Percentiles rank a stretch among this genome's conserved stretches.
Conservation (phyloP, 176 grass and related monocot genomes). For the Dactylis glomerata region DNA sequence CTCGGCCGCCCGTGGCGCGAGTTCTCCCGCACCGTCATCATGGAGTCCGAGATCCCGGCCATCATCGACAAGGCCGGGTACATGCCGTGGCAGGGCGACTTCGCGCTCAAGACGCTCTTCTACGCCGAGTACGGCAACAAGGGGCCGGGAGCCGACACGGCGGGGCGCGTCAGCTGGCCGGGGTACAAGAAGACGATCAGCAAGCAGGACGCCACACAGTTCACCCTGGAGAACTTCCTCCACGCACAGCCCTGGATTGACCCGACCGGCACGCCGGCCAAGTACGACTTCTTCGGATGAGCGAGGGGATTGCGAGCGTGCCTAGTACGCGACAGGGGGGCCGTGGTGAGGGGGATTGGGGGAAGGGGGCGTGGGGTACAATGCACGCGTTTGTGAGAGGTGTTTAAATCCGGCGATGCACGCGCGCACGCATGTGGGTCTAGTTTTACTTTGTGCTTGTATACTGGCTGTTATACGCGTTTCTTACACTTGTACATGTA, state of each 20-base stretch:
- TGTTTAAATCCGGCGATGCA: not conserved
- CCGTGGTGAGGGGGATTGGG: not conserved
- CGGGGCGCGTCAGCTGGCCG: conserved; percentile 49
- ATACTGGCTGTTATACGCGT: conserved; percentile 16
- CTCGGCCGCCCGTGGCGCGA: conserved; percentile 77
- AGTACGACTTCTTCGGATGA: conserved; percentile 65
- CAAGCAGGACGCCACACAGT: conserved; percentile 43
- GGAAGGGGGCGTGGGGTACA: not conserved
- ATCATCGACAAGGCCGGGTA: conserved; percentile 71
- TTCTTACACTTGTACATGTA: conserved; percentile 35
- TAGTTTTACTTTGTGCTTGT: conserved; percentile 31
- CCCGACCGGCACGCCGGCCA: conserved; percentile 56
- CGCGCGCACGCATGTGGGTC: not conserved
- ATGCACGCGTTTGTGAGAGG: not conserved
- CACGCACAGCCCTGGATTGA: conserved; percentile 63
- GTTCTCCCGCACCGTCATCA: conserved; percentile 64
- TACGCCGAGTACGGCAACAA: conserved; percentile 77
- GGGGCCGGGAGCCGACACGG: conserved; percentile 46
- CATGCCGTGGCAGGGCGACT: conserved; percentile 76
- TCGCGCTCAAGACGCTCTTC: conserved; percentile 64
- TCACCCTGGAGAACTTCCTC: conserved; percentile 65
- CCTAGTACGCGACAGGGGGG: not conserved
- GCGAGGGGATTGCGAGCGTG: not conserved
- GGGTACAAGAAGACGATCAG: conserved; percentile 62
- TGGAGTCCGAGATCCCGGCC: conserved; percentile 73